Conservation (phyloP, 345 rosid genomes). For the Acer negundo region DNA sequence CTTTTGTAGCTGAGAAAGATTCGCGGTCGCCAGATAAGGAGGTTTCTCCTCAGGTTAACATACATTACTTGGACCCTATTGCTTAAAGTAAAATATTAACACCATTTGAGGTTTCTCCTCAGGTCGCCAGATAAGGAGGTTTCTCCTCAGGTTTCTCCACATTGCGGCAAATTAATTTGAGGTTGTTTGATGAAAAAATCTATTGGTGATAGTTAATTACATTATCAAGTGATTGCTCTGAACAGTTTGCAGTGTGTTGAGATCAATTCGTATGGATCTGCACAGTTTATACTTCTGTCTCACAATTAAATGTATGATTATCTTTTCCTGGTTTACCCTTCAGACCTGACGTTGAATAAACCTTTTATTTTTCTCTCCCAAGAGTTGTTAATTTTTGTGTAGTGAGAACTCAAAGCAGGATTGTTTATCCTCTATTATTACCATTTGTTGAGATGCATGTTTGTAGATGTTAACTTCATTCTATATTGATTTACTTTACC, state of each 20-base stretch:
- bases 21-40: slow-evolving; percentile 63
- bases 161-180: neutral
- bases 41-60: slow-evolving; percentile 80
- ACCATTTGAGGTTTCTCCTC: no score
- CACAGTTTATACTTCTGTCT: neutral
- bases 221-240: neutral
- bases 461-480: neutral
- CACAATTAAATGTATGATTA: neutral
- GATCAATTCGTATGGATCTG: neutral
- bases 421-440: neutral
- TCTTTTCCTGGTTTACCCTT: neutral
- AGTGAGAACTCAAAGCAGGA: neutral
- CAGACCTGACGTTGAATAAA: neutral
- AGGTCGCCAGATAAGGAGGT: no score
- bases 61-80: slow-evolving; percentile 1
- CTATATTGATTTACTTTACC: neutral
- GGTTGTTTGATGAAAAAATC: neutral
- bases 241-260: neutral
- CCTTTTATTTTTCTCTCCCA: neutral
- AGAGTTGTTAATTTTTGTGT: neutral
- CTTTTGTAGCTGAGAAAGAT: slow-evolving; percentile 58
- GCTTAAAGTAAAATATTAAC: slow-evolving; percentile 1
- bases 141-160: no score
- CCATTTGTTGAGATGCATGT: neutral
- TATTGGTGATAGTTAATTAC: neutral